These are phyloP conservation scores for Globisporangium cylindrosporum DNA, from an alignment of 352 stramenopile genomes.

Conservation along the genomic window DNA sequence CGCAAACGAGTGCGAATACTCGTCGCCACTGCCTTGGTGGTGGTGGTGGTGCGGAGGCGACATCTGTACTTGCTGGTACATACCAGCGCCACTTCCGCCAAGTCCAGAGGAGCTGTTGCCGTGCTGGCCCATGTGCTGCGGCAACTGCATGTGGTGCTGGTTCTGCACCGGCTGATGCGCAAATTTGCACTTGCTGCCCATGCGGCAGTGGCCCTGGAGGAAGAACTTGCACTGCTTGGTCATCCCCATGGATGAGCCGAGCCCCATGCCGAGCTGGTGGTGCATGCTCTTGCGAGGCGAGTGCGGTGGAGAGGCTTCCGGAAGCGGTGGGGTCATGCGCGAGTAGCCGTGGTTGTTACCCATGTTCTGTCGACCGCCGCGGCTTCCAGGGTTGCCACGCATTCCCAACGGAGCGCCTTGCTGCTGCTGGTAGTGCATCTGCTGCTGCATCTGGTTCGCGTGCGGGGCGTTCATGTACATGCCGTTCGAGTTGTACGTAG, in stretches of 20 bases:
- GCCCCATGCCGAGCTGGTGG: constrained; percentile 10
- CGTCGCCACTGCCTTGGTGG: constrained; percentile 9
- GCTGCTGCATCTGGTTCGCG: constrained; percentile 26
- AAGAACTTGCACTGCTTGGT: constrained; percentile 85
- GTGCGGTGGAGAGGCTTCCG: constrained; percentile 58
- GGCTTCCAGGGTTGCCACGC: constrained; percentile 21
- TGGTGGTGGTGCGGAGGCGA: constrained; percentile 16
- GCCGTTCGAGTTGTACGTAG: constrained; percentile 28
- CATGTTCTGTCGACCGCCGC: constrained; percentile 22
- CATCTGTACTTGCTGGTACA: constrained; percentile 14
- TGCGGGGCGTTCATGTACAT: constrained; percentile 46
- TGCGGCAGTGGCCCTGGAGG: constrained; percentile 78
- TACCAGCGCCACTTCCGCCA: not conserved
- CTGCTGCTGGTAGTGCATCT: constrained; percentile 34
- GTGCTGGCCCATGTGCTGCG: constrained; percentile 7
- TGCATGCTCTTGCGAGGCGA: constrained; percentile 42
- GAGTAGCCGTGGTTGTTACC: constrained; percentile 31
- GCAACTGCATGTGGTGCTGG: constrained; percentile 27
- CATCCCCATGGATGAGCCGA: constrained; percentile 39
- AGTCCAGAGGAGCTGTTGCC: not conserved
- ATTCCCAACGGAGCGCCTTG: constrained; percentile 25
- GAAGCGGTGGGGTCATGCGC: constrained; percentile 56
- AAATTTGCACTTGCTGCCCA: constrained; percentile 87
- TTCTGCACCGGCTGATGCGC: constrained; percentile 51
- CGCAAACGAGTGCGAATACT: constrained; percentile 13